Base-by-base conservation (phyloP, 768 basidiomycete genomes). In the Phaeotremella skinneri region DNA sequence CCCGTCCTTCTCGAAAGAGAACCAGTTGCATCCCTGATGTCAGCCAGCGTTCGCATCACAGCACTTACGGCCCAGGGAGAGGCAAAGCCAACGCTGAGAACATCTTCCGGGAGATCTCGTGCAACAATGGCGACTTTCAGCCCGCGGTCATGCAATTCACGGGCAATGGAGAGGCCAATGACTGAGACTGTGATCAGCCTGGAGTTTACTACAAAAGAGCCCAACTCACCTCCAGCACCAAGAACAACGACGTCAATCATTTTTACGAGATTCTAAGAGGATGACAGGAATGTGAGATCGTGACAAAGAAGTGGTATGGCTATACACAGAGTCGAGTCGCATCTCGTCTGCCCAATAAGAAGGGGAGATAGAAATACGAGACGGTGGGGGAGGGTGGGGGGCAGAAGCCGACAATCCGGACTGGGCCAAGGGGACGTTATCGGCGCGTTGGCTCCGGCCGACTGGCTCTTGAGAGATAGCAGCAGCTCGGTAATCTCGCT, bases 21-120 rank as follows among this genome's bases (percentile, higher is more conserved):
- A 73, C 67, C 68, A 75, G 51, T 77, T 77, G 29, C 75, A 75
- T 23, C 75, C 77, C 76, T 77, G 54, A 26, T 6, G 14, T 29
- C 42, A 62, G 49, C 41, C 2, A 50, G 51, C 54, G 23, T 4
- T 20, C 17, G 6, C 26, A 23, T 11, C 52, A 23, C n/a, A 23
- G 50, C 9, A 66, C 73, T 59, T 26, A 76, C 77, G 0, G 78
- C 76, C 78, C 78, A 79, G 0, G 78, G 78, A 20, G 56, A 61
- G 1, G 78, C 75, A 57, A 79, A 79, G 0, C 57, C 63, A 4
- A 62, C 60, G 13, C 64, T 66, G 39, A 70, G 45, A 4, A 62
- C 27, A 66, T 79, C 77, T 32, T 76, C 70, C 2, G 78, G 77
- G 34, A 78, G 55, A 51, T 79, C 78, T 43, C 72, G 67, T 0